Base-by-base conservation (phyloP, 768 basidiomycete genomes). In the Lyophyllum decastes region DNA sequence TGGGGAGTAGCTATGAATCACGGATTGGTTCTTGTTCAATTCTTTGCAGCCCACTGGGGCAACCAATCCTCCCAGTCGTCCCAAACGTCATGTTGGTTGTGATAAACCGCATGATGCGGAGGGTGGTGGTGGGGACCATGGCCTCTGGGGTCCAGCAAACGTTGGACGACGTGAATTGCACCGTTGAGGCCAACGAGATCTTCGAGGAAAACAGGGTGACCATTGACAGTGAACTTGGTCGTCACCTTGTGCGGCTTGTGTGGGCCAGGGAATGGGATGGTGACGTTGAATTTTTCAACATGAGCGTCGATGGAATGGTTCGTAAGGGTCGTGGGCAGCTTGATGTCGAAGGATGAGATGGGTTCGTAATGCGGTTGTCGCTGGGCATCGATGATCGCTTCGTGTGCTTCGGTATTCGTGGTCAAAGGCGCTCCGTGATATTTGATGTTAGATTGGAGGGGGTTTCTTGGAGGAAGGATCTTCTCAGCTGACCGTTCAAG, bases 151-250 rank as follows among this genome's bases (percentile, higher is more conserved):
- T 80, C 72, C 27, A 83, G 67, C 14, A 84, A 50, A 52, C 63
- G 64, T 46, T 71, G 63, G 46, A 84, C 64, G 41, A 80, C 73
- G 65, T 88, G 86, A 30, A 83, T 68, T 22, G 80, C 87, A 30
- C 85, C 87, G 62, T 88, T 87, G 27, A 81, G 69, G 9, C 78
- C 76, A 4, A 80, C 78, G 19, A 82, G 68, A 62, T 88, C 86
- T 30, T 75, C 68, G 8, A 76, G 58, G 24, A 64, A 60, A 26
- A 81, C 80, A 4, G 51, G 52, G 12, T 67, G 70, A 14, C 75
- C 72, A 44, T 83, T 78, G 46, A 77, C 79, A 43, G 65, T 67
- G 34, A 82, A 59, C 53, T 68, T 71, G 9, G 79, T 82, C 44
- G 73, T 60, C 41, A 71, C 71, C 4, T 59, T 56, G 47, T 58